Percentiles rank a stretch among this genome's conserved stretches.
phyloP scores from a whole-genome alignment of 257 asterid species.

The Plantago major region DNA sequence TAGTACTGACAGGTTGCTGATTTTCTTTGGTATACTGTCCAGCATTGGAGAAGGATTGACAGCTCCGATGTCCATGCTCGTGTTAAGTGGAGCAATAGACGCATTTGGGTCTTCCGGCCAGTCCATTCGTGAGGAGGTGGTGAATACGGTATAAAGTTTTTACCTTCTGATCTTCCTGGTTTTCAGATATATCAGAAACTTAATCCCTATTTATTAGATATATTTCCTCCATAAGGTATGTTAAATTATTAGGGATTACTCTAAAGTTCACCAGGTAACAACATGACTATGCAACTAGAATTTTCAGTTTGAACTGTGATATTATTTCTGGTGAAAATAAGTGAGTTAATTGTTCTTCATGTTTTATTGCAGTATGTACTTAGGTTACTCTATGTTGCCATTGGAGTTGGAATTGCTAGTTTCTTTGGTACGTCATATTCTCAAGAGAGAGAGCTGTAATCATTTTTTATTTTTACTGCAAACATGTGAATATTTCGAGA shows the following conservation, averaged over 20 bases:
- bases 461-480: background rate
- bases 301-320: background rate
- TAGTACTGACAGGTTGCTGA: slow-evolving; percentile 25
- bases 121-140: slow-evolving; percentile 22
- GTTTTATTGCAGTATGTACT: slow-evolving; percentile 35
- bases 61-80: slow-evolving; percentile 28
- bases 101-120: slow-evolving; percentile 33
- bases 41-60: slow-evolving; percentile 33
- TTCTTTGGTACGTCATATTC: slow-evolving; percentile 27
- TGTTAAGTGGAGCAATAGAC: slow-evolving; percentile 37
- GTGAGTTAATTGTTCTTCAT: background rate
- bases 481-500: background rate
- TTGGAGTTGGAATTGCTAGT: slow-evolving; percentile 30
- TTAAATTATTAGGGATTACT: background rate
- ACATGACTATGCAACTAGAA: background rate
- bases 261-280: background rate
- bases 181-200: background rate
- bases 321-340: background rate
- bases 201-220: too few relatives aligned
- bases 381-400: slow-evolving; percentile 31
- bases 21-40: slow-evolving; percentile 28
- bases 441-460: background rate
- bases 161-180: background rate
- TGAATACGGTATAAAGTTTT: slow-evolving; percentile 23
- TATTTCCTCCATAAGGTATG: too few relatives aligned